phyloP scores from a whole-genome alignment of 345 rosid species.

The Murraya koenigii region DNA sequence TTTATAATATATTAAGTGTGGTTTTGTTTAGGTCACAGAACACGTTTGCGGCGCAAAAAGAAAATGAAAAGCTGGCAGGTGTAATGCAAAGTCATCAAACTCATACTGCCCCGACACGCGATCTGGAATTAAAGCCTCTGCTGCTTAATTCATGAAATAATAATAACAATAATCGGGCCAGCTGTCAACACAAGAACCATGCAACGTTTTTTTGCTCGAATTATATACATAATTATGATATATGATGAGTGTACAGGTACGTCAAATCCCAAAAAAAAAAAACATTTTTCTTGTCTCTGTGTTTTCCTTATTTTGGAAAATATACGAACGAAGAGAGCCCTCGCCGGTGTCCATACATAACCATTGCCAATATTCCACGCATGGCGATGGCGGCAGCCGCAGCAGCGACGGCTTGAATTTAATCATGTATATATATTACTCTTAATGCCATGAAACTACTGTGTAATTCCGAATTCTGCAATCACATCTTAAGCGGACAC shows the following conservation, averaged over 20 bases:
- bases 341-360: not conserved
- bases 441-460: too few species aligned
- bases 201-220: constrained; percentile 1
- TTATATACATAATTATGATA: not conserved
- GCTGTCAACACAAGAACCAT: constrained; percentile 20
- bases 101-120: constrained; percentile 23
- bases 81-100: not conserved
- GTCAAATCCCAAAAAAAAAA: too few species aligned
- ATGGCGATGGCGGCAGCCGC: not conserved
- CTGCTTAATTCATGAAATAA: too few species aligned
- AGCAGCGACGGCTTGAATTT: not conserved
- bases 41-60: constrained; percentile 32
- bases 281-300: not conserved
- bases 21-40: not conserved
- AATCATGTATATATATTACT: not conserved
- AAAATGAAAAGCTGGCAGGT: not conserved
- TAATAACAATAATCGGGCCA: constrained; percentile 1
- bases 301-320: not conserved
- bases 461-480: not conserved
- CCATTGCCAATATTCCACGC: not conserved
- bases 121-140: constrained; percentile 1
- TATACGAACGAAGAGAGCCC: not conserved
- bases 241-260: not conserved
- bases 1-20: not conserved
- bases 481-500: constrained; percentile 24